phyloP scores from a whole-genome alignment of 495 filamentous ascomycete genomes.

The Xylaria nigripes region DNA sequence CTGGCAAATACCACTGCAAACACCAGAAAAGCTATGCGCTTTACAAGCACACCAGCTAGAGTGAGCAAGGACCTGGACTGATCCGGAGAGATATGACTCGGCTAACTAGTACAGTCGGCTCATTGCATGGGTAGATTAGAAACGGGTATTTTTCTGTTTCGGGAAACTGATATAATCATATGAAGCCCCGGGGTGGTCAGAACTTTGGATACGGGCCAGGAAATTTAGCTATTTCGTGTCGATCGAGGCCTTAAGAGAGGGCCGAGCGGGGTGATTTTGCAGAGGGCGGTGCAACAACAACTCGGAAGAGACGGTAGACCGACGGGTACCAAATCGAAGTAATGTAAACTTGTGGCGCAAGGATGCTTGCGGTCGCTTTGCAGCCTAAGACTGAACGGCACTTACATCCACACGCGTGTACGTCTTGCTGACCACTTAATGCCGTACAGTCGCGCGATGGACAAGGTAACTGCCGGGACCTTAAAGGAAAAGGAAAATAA shows the following conservation, averaged over 20 bases:
- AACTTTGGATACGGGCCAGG: slow-evolving; percentile 17
- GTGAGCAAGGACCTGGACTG: slow-evolving; percentile 20
- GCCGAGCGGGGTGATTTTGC: neutral
- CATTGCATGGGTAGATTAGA: slow-evolving; percentile 29
- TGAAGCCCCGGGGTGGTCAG: slow-evolving; percentile 21
- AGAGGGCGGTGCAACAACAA: slow-evolving; percentile 7
- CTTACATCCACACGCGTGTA: neutral
- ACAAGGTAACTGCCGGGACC: slow-evolving; percentile 6
- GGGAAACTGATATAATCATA: slow-evolving; percentile 21
- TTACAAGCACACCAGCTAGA: slow-evolving; percentile 22
- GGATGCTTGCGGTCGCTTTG: slow-evolving; percentile 4
- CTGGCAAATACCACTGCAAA: slow-evolving; percentile 15
- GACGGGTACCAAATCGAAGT: slow-evolving; percentile 5
- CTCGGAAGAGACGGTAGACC: slow-evolving; percentile 3
- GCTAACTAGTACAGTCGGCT: slow-evolving; percentile 27
- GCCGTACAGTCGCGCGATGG: slow-evolving; percentile 5
- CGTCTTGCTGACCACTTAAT: slow-evolving; percentile 10
- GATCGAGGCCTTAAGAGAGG: slow-evolving; percentile 16
- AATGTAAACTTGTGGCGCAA: slow-evolving; percentile 9
- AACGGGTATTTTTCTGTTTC: slow-evolving; percentile 37
- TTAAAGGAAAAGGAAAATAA: neutral
- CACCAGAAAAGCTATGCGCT: slow-evolving; percentile 19
- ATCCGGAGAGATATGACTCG: slow-evolving; percentile 20
- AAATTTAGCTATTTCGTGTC: slow-evolving; percentile 16
- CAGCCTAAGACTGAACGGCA: slow-evolving; percentile 5